phyloP scores from a whole-genome alignment of 345 rosid genomes.

The Theobroma cacao region DNA sequence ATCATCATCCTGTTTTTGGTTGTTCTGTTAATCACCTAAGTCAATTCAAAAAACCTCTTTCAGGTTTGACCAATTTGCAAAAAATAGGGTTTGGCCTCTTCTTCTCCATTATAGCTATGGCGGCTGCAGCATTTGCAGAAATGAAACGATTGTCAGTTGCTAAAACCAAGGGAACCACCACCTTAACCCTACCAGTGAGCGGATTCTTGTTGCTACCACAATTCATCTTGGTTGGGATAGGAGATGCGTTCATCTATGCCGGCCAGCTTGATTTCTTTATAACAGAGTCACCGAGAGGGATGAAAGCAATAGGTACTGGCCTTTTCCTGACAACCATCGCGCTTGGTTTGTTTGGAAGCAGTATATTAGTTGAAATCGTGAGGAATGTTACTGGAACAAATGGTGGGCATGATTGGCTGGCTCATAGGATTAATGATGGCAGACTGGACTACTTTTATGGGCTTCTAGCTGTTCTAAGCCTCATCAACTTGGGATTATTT shows the following conservation, averaged over 20 bases:
- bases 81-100: conserved; percentile 17
- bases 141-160: neutral
- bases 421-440: conserved; percentile 14
- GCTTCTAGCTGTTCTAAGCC: conserved; percentile 7
- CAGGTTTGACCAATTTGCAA: conserved; percentile 17
- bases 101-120: conserved; percentile 13
- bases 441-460: conserved; percentile 15
- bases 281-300: conserved; percentile 15
- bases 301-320: conserved; percentile 22
- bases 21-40: neutral
- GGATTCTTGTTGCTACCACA: conserved; percentile 21
- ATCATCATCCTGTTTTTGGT: neutral
- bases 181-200: neutral
- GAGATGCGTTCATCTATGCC: conserved; percentile 12
- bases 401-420: conserved; percentile 7
- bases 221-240: conserved; percentile 12
- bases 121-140: conserved; percentile 11
- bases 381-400: neutral
- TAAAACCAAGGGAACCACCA: neutral
- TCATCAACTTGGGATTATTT: conserved; percentile 2
- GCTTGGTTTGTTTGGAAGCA: conserved; percentile 15
- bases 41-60: neutral
- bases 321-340: conserved; percentile 18
- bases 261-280: conserved; percentile 31
- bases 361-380: conserved; percentile 5